Percentiles rank a stretch among this genome's conserved stretches.
Evolutionary conservation across 1,139 yeast species (phyloP).

Genomic region (Nakaseomyces bracarensis): DNA sequence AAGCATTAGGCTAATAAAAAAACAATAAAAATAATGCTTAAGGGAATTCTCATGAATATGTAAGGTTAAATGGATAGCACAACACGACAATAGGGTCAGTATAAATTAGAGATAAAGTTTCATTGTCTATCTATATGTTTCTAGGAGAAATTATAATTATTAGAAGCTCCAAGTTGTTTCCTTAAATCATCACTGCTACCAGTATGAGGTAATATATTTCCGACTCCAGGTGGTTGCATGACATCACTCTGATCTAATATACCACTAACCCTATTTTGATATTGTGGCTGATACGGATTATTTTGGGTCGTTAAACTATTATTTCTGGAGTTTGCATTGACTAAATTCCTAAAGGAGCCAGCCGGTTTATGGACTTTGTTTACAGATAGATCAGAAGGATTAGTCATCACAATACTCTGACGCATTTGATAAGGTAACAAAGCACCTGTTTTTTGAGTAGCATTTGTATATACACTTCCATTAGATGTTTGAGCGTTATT

Average conservation of each 20-base stretch:
- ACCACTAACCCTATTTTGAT: conserved; percentile 22
- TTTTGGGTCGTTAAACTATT: conserved; percentile 4
- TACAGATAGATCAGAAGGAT: conserved; percentile 55
- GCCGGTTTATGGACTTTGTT: conserved; percentile 58
- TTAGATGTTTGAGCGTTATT: conserved; percentile 6
- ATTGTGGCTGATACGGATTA: conserved; percentile 10
- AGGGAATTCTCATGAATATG: too few species aligned
- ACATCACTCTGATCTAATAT: conserved; percentile 22
- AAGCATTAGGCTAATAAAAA: too few species aligned
- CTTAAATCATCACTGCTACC: conserved; percentile 33
- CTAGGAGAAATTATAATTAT: conserved; percentile 20
- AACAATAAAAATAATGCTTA: too few species aligned
- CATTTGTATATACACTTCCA: conserved; percentile 6
- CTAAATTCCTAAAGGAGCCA: conserved; percentile 38
- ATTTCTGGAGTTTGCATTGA: conserved; percentile 4
- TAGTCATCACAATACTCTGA: conserved; percentile 64
- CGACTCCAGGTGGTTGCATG: conserved; percentile 21
- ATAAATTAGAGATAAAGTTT: too few species aligned
- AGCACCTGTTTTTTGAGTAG: conserved; percentile 8
- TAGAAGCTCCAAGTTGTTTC: conserved; percentile 32
- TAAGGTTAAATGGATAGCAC: too few species aligned
- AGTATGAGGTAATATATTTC: conserved; percentile 27
- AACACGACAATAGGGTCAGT: too few species aligned
- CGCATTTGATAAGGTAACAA: conserved; percentile 40
- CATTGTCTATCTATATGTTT: too few species aligned